Evolutionary conservation across 1,284 basidiomycete species (phyloP).

Genomic region (Ceratobasidium sp.): DNA sequence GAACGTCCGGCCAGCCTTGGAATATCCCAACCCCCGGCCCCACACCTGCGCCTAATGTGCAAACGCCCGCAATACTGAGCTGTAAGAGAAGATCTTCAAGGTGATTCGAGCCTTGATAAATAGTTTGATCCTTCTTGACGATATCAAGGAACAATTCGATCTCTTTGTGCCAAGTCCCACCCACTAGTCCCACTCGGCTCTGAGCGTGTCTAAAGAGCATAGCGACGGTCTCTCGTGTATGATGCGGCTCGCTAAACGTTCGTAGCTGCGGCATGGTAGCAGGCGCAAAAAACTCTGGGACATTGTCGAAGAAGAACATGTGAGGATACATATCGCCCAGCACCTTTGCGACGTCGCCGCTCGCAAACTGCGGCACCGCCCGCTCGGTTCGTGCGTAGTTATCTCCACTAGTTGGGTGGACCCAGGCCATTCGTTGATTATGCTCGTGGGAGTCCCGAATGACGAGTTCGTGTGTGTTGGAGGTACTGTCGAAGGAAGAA

Average conservation of each 20-base stretch:
- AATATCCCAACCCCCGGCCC: background rate
- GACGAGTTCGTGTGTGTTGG: conserved; percentile 8
- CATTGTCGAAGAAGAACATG: conserved; percentile 18
- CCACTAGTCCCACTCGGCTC: background rate
- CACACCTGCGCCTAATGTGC: background rate
- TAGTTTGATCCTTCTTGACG: background rate
- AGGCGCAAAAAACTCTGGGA: background rate
- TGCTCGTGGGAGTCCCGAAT: background rate
- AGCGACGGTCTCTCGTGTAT: conserved; percentile 12
- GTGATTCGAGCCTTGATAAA: background rate
- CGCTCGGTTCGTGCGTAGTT: background rate
- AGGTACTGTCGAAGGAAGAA: conserved; percentile 10
- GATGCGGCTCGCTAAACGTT: background rate
- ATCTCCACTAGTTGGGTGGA: background rate
- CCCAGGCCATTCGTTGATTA: conserved; percentile 15
- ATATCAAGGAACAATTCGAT: background rate
- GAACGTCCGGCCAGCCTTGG: conserved; percentile 7
- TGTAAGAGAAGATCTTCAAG: conserved; percentile 11
- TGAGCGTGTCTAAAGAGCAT: conserved; percentile 11
- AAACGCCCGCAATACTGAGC: background rate
- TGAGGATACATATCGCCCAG: conserved; percentile 5
- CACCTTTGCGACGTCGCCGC: background rate
- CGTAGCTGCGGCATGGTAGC: background rate
- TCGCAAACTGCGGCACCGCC: background rate
- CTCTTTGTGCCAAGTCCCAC: conserved; percentile 12